These are phyloP conservation scores for Claviceps pusilla DNA, from an alignment of 2,329 filamentous ascomycete genomes.

Conservation along the genomic window DNA sequence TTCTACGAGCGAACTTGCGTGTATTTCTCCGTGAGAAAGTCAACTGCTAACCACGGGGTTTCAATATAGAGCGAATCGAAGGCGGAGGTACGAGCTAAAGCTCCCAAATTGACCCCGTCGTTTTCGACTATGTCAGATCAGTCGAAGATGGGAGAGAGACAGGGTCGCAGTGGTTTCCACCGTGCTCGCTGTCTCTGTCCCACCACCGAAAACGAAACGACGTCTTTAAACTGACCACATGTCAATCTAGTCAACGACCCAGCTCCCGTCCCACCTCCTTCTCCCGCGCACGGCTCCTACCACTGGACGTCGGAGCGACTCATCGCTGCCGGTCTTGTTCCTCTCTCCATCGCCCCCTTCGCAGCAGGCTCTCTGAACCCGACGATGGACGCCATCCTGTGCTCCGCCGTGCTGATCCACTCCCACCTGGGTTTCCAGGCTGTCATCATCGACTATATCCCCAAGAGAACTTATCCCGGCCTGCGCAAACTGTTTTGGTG, in stretches of 20 bases:
- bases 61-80: conserved; percentile 49
- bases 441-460: conserved; percentile 83
- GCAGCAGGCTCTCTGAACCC: conserved; percentile 85
- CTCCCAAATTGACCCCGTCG: neutral
- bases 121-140: neutral
- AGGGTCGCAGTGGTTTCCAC: neutral
- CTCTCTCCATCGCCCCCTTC: conserved; percentile 80
- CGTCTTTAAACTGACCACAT: neutral
- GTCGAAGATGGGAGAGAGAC: neutral
- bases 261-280: conserved; percentile 54
- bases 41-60: conserved; percentile 25
- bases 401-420: conserved; percentile 72
- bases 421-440: conserved; percentile 92
- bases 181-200: neutral
- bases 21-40: neutral
- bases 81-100: conserved; percentile 48
- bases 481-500: conserved; percentile 55
- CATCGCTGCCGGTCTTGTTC: conserved; percentile 66
- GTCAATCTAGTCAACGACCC: conserved; percentile 63
- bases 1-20: neutral
- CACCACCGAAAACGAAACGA: neutral
- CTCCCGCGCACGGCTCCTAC: conserved; percentile 79
- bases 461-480: conserved; percentile 52
- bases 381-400: conserved; percentile 70
- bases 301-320: conserved; percentile 96